phyloP scores from a whole-genome alignment of 495 filamentous ascomycete species.

The Neurospora sp. region DNA sequence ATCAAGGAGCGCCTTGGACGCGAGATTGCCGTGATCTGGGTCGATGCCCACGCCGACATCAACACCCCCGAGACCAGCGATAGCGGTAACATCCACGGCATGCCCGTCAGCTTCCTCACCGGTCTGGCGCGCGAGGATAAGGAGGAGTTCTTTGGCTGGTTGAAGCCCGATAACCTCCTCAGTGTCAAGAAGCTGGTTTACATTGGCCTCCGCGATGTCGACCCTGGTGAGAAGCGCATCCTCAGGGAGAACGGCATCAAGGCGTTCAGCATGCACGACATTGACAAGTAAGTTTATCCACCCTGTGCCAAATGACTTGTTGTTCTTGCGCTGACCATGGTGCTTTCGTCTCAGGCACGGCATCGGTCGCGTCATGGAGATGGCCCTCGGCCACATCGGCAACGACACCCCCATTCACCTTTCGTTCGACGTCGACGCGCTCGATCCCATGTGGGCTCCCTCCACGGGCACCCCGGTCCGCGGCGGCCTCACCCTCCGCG shows the following conservation, averaged over 20 bases:
- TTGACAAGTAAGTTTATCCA: slow-evolving; percentile 54
- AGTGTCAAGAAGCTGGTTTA: slow-evolving; percentile 88
- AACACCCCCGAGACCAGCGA: slow-evolving; percentile 86
- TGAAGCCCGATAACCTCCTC: slow-evolving; percentile 47
- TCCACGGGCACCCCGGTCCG: slow-evolving; percentile 93
- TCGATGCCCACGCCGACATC: slow-evolving; percentile 96
- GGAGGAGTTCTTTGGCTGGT: slow-evolving; percentile 78
- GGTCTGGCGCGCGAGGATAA: slow-evolving; percentile 67
- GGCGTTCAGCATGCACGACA: slow-evolving; percentile 97
- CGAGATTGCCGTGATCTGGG: slow-evolving; percentile 94
- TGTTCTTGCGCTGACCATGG: slow-evolving; percentile 2
- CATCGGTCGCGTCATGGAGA: slow-evolving; percentile 93
- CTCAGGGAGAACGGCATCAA: slow-evolving; percentile 81
- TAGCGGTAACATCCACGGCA: slow-evolving; percentile 94
- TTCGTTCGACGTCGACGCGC: slow-evolving; percentile 92
- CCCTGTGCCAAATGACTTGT: not conserved
- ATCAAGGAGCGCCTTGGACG: slow-evolving; percentile 69
- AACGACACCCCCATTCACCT: slow-evolving; percentile 92
- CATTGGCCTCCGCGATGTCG: slow-evolving; percentile 90
- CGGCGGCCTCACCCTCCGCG: slow-evolving; percentile 88
- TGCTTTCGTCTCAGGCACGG: slow-evolving; percentile 51
- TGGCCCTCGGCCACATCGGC: slow-evolving; percentile 91
- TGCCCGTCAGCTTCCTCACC: slow-evolving; percentile 91
- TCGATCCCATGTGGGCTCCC: slow-evolving; percentile 93
- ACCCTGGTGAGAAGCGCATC: slow-evolving; percentile 82